A percentile compares a stretch with the other conserved stretches of the same genome.
Evolutionary conservation across 1,139 yeast genomes (phyloP).

Genomic region (Arxiozyma bovina): DNA sequence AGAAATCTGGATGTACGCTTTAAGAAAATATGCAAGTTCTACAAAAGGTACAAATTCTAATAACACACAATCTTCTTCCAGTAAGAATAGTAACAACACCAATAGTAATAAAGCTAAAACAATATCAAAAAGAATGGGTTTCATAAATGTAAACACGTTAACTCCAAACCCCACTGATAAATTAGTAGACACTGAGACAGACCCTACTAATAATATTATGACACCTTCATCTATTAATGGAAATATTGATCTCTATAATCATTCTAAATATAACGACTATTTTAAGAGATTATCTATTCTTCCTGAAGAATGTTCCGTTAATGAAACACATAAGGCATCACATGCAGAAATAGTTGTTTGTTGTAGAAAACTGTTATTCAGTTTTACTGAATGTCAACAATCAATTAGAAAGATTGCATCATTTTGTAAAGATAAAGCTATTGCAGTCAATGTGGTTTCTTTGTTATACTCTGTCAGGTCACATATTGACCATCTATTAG

Average conservation of each 20-base stretch:
- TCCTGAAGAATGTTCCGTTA: conserved; percentile 39
- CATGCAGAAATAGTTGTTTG: conserved; percentile 39
- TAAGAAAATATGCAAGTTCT: neutral
- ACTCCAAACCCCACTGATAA: neutral
- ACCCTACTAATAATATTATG: conserved; percentile 5
- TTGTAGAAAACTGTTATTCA: conserved; percentile 48
- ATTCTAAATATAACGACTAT: conserved; percentile 51
- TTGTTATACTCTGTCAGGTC: conserved; percentile 48
- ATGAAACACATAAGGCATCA: conserved; percentile 20
- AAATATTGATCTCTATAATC: conserved; percentile 23
- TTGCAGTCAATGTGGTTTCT: conserved; percentile 51
- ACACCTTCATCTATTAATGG: conserved; percentile 1
- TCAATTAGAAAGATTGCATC: conserved; percentile 59
- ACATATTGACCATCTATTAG: conserved; percentile 52
- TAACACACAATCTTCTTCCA: neutral
- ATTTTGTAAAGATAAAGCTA: conserved; percentile 55
- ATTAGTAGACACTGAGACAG: neutral
- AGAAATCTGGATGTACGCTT: neutral
- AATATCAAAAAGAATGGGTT: conserved; percentile 65
- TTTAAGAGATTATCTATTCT: conserved; percentile 62
- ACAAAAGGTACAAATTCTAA: neutral
- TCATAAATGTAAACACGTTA: conserved; percentile 39
- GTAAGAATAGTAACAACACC: neutral
- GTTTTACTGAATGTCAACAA: conserved; percentile 63
- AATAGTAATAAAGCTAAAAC: conserved; percentile 25